Evolutionary conservation across 768 basidiomycete genomes (phyloP).

Genomic region (Pleurotus tuber-regium): DNA sequence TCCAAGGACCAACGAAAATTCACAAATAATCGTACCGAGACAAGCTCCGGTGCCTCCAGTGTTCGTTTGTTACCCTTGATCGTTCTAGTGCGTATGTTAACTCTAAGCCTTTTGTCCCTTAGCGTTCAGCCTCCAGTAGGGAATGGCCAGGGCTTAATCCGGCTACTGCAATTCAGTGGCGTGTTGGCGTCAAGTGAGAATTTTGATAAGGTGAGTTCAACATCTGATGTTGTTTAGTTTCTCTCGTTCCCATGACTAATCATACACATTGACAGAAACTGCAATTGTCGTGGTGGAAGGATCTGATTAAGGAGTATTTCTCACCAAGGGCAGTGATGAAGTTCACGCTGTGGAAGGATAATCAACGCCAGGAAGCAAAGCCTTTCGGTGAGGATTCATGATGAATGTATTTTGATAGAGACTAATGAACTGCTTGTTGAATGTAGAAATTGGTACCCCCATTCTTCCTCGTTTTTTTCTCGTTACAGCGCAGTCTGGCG

Average conservation of each 20-base stretch:
- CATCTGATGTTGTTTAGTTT: background rate
- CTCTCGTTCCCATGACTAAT: background rate
- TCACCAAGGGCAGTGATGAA: conserved; percentile 69
- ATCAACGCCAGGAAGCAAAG: conserved; percentile 74
- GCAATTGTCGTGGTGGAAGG: conserved; percentile 65
- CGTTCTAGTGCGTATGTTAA: background rate
- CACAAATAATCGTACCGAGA: background rate
- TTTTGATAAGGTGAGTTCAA: conserved; percentile 36
- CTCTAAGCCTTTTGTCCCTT: background rate
- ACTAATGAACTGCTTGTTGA: conserved; percentile 9
- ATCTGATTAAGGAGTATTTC: conserved; percentile 67
- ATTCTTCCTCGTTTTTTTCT: conserved; percentile 84
- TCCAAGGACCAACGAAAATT: background rate
- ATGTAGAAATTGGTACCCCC: conserved; percentile 72
- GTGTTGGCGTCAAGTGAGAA: conserved; percentile 51
- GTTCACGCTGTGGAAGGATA: conserved; percentile 87
- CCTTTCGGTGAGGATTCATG: conserved; percentile 67
- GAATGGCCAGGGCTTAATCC: conserved; percentile 60
- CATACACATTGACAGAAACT: conserved; percentile 43
- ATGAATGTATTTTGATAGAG: too few relatives aligned
- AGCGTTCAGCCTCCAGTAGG: conserved; percentile 33
- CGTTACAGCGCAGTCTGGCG: conserved; percentile 81
- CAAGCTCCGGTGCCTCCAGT: background rate
- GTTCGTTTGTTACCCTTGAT: background rate
- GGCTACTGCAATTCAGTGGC: conserved; percentile 71